These are phyloP conservation scores for Phialocephala sp. DNA, from an alignment of 2,329 filamentous ascomycete genomes.

Conservation along the genomic window DNA sequence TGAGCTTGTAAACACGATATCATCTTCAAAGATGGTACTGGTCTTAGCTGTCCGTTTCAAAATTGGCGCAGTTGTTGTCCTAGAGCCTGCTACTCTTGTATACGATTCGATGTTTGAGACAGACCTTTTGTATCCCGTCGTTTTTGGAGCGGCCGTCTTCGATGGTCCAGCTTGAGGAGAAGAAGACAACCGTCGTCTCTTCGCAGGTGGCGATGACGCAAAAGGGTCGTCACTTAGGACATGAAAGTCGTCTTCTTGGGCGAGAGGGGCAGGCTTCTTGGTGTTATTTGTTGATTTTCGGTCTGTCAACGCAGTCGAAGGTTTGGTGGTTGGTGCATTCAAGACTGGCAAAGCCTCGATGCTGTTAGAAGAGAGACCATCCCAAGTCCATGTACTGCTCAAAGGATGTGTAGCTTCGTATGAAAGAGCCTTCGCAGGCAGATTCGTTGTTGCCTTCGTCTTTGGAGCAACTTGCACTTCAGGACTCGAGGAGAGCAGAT, in stretches of 20 bases:
- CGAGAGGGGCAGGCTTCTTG: neutral
- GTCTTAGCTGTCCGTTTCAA: slow-evolving; percentile 45
- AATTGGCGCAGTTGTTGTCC: slow-evolving; percentile 25
- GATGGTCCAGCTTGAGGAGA: slow-evolving; percentile 21
- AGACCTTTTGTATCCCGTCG: slow-evolving; percentile 29
- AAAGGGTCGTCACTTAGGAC: slow-evolving; percentile 43
- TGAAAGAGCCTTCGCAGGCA: slow-evolving; percentile 4
- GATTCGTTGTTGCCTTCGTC: neutral
- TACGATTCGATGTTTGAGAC: slow-evolving; percentile 46
- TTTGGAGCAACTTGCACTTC: too few species aligned
- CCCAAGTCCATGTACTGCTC: slow-evolving; percentile 38
- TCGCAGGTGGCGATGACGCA: slow-evolving; percentile 37
- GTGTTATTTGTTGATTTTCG: neutral
- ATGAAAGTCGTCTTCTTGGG: neutral
- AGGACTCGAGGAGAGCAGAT: slow-evolving; percentile 17
- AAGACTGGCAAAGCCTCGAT: neutral
- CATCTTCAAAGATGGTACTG: slow-evolving; percentile 36
- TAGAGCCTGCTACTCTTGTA: slow-evolving; percentile 35
- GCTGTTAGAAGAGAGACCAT: neutral
- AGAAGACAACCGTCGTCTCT: slow-evolving; percentile 42
- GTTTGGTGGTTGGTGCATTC: slow-evolving; percentile 13
- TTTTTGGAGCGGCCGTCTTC: slow-evolving; percentile 11
- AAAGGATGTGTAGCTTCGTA: neutral
- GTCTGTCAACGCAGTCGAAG: neutral
- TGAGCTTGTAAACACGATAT: slow-evolving; percentile 41